Evolutionary conservation across 805 yeast genomes (phyloP).

Genomic region (Candida sphagnicola): DNA sequence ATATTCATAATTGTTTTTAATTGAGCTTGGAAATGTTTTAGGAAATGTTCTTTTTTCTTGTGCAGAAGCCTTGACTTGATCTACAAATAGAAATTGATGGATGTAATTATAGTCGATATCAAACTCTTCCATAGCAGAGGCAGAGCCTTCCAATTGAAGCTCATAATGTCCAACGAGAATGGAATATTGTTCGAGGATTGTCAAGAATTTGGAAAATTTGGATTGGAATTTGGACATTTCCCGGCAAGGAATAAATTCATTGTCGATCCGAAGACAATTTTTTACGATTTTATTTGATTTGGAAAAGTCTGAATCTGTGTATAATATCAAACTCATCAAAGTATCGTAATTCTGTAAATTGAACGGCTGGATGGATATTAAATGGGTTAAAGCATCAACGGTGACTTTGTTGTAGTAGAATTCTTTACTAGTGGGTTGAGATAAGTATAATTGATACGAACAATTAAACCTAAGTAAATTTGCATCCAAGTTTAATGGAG

Average conservation of each 20-base stretch:
- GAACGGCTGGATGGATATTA: constrained; percentile 25
- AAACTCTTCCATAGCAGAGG: constrained; percentile 14
- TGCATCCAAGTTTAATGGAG: constrained; percentile 38
- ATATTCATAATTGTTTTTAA: constrained; percentile 40
- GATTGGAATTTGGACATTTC: constrained; percentile 49
- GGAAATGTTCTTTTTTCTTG: constrained; percentile 21
- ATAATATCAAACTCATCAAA: constrained; percentile 33
- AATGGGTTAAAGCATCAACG: constrained; percentile 20
- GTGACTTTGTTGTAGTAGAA: constrained; percentile 13
- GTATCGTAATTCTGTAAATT: constrained; percentile 21
- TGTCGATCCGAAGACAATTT: constrained; percentile 73
- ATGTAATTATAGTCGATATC: constrained; percentile 19
- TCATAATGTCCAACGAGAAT: constrained; percentile 25
- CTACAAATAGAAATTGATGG: constrained; percentile 21
- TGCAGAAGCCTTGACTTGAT: constrained; percentile 24
- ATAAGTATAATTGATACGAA: constrained; percentile 6
- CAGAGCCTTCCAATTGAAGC: constrained; percentile 20
- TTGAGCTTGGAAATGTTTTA: too few species aligned
- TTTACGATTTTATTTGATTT: constrained; percentile 50
- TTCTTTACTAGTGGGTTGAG: constrained; percentile 1
- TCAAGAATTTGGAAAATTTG: constrained; percentile 39
- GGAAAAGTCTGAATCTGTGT: constrained; percentile 50
- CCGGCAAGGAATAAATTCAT: constrained; percentile 64
- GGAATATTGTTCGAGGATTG: constrained; percentile 43
- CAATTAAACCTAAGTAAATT: constrained; percentile 6